These are phyloP conservation scores for Arbutus unedo DNA, from an alignment of 148 eudicot species.

Conservation along the genomic window DNA sequence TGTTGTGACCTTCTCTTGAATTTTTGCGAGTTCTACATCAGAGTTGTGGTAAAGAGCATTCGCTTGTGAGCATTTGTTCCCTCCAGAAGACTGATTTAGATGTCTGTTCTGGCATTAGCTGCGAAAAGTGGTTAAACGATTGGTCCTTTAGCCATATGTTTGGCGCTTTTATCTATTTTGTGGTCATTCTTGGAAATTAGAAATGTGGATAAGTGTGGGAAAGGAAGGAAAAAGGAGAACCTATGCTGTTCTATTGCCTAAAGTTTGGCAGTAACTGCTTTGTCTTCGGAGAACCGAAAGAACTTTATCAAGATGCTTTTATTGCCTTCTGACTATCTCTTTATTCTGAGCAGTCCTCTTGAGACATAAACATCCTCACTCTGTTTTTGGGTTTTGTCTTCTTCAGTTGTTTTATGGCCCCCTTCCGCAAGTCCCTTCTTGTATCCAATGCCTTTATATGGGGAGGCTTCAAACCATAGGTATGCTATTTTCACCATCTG, in stretches of 20 bases:
- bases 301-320: not conserved
- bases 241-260: not conserved
- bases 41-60: not conserved
- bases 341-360: slow-evolving; percentile 1
- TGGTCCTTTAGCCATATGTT: not conserved
- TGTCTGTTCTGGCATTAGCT: not conserved
- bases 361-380: not conserved
- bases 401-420: slow-evolving; percentile 84
- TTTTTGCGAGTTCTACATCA: not conserved
- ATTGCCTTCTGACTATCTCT: not conserved
- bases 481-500: slow-evolving; percentile 20
- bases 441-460: slow-evolving; percentile 84
- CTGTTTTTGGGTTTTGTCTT: slow-evolving; percentile 19
- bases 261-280: not conserved
- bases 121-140: not conserved
- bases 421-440: slow-evolving; percentile 75
- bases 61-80: not conserved
- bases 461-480: slow-evolving; percentile 98
- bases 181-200: slow-evolving; percentile 4
- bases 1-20: not conserved
- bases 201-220: not conserved
- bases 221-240: not conserved
- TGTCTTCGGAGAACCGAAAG: not conserved
- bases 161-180: not conserved
- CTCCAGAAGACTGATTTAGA: not conserved